Base-by-base conservation (phyloP, 768 basidiomycete species). In the Agaricus sinodeliciosus region DNA sequence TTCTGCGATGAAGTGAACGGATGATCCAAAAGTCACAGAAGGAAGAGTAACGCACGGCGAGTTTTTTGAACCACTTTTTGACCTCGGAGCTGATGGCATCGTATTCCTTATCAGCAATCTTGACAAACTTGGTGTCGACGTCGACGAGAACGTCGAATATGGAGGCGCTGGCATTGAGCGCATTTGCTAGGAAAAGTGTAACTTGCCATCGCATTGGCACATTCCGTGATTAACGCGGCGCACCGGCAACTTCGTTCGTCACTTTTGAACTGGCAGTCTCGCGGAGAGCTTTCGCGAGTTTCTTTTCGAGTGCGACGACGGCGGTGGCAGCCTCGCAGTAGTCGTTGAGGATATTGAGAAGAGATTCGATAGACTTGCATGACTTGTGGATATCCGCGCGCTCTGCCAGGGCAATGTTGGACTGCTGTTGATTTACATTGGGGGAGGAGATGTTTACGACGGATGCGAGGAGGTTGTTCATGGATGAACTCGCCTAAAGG, bases 21-120 rank as follows among this genome's bases (percentile, higher is more conserved):
- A 26, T 15, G 51, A 48, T 51, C 31, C 25, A 19, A 34, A 36
- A 36, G 27, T 26, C 9, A 42, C 35, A 44, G 26, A 26, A 34
- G n/a, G 53, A 37, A 54, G 51, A 25, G 47, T 27, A n/a, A 68
- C 85, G 59, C 60, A 90, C 88, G 45, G 82, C 76, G 34, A 90
- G 75, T 65, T 84, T 89, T 79, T 87, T 90, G 74, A 90, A 84
- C 87, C 88, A 90, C 61, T 87, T 91, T 73, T 82, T 85, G 39
- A 89, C 81, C 57, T 90, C 88, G 27, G 71, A 65, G 57, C 79
- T 81, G 46, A 89, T 69, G 18, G 52, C 61, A 56, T 83, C 81
- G 55, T 81, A 87, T 57, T 91, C 88, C 67, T 81, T 89, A 59
- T 87, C 85, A 11, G 78, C 78, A 55, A 85, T 63, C 69, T 85